Percentiles rank a stretch among this genome's conserved stretches.
Evolutionary conservation across 148 eudicot species (phyloP).

Genomic region (Cornus kousa): DNA sequence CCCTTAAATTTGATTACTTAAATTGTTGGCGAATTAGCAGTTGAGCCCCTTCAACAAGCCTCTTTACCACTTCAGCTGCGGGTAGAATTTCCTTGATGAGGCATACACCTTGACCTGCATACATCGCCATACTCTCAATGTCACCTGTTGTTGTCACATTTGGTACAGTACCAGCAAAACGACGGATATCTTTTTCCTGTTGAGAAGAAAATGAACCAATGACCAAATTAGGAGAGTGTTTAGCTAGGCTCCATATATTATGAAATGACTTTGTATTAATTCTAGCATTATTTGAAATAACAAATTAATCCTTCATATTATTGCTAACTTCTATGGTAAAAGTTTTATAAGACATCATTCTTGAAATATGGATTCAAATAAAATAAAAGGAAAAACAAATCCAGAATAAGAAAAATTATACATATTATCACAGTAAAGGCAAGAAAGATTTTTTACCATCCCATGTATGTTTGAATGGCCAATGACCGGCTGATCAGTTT

Average conservation of each 20-base stretch:
- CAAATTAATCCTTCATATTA: neutral
- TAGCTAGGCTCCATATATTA: neutral
- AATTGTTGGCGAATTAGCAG: slow-evolving; percentile 46
- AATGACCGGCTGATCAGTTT: slow-evolving; percentile 71
- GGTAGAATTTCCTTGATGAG: slow-evolving; percentile 79
- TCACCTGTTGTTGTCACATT: slow-evolving; percentile 76
- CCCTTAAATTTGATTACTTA: slow-evolving; percentile 18
- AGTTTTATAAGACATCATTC: neutral
- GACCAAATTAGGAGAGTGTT: neutral
- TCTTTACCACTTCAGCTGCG: slow-evolving; percentile 63
- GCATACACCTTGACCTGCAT: slow-evolving; percentile 84
- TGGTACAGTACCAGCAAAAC: slow-evolving; percentile 86
- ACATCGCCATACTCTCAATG: slow-evolving; percentile 93
- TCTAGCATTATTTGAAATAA: no score
- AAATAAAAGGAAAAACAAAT: neutral
- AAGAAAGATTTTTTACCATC: slow-evolving; percentile 33
- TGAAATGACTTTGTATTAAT: no score
- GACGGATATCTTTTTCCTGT: slow-evolving; percentile 76
- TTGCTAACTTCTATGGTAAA: neutral
- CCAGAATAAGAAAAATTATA: neutral
- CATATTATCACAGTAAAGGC: neutral
- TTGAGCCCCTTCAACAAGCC: slow-evolving; percentile 61
- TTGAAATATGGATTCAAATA: no score
- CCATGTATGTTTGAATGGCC: slow-evolving; percentile 80
- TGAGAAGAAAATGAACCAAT: neutral